phyloP scores from a whole-genome alignment of 2,329 filamentous ascomycete genomes.

The Penicillium sp. region DNA sequence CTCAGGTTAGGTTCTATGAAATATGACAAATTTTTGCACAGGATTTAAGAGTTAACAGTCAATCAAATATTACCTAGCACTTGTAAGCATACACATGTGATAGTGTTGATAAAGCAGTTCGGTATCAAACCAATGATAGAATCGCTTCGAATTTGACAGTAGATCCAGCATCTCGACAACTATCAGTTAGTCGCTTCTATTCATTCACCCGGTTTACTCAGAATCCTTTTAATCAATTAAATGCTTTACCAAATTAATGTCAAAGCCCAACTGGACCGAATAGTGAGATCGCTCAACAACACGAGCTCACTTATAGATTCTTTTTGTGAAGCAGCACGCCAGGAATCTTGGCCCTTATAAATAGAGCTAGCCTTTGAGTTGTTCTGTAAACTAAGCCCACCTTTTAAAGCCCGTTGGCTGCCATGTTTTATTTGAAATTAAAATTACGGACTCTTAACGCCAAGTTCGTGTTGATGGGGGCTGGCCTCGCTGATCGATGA shows the following conservation, averaged over 20 bases:
- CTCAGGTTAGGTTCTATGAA: too few relatives aligned
- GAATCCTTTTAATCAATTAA: too few relatives aligned
- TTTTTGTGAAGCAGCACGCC: neutral
- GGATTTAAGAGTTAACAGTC: too few relatives aligned
- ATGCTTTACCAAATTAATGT: too few relatives aligned
- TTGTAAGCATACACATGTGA: neutral
- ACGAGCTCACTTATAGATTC: neutral
- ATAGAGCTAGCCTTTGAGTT: too few relatives aligned
- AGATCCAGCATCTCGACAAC: neutral
- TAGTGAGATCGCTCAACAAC: neutral
- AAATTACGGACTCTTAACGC: neutral
- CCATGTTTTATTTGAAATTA: constrained; percentile 1
- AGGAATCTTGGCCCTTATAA: neutral
- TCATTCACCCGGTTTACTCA: neutral
- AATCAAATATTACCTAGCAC: neutral
- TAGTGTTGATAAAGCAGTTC: neutral
- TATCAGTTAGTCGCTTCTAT: neutral
- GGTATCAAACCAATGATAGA: neutral
- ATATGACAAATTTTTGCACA: too few relatives aligned
- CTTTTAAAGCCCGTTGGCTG: neutral
- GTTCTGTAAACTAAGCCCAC: neutral
- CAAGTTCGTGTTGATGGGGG: neutral
- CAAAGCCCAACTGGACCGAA: neutral
- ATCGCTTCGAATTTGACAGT: neutral
- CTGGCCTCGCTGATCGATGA: neutral